Conservation (phyloP, 2,329 filamentous ascomycete species). For the Fusarium concolor region DNA sequence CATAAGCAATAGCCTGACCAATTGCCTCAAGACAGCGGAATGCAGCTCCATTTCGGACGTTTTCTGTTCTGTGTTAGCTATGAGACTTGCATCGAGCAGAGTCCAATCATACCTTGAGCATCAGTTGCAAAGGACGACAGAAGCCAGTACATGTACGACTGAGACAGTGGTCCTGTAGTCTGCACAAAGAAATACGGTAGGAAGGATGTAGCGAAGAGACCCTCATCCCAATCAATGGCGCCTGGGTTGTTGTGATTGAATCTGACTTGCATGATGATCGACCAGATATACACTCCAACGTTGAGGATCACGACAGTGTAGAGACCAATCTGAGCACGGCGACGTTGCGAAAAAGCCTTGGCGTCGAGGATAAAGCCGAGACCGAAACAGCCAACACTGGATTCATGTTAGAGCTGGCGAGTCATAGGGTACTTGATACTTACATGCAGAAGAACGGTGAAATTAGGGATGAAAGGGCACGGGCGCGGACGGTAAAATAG, state of each 20-base stretch:
- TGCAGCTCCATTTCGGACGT: slow-evolving; percentile 11
- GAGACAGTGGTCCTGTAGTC: slow-evolving; percentile 7
- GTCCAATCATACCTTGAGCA: background rate
- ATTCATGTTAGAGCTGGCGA: accelerated
- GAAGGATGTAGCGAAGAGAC: background rate
- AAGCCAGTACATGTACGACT: slow-evolving; percentile 26
- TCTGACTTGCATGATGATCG: slow-evolving; percentile 13
- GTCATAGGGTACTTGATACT: accelerated
- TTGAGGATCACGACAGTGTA: slow-evolving; percentile 14
- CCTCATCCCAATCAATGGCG: slow-evolving; percentile 14
- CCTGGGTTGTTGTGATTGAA: background rate
- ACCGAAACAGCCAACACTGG: slow-evolving; percentile 5
- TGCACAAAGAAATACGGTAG: slow-evolving; percentile 19
- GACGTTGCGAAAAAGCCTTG: slow-evolving; percentile 1
- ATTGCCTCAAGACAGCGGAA: slow-evolving; percentile 14
- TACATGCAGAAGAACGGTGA: slow-evolving; percentile 26
- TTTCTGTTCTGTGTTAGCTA: background rate
- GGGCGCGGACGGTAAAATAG: slow-evolving; percentile 12
- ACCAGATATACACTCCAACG: slow-evolving; percentile 15
- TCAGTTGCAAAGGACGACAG: slow-evolving; percentile 14
- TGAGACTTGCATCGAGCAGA: accelerated
- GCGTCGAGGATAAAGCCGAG: slow-evolving; percentile 18
- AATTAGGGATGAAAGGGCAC: slow-evolving; percentile 10
- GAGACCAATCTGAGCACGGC: slow-evolving; percentile 9
- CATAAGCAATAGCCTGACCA: slow-evolving; percentile 16